Evolutionary conservation across 2,329 filamentous ascomycete species (phyloP), one percentile per base, ranked within the genome.

Genomic region (Fusarium vanettenii): DNA sequence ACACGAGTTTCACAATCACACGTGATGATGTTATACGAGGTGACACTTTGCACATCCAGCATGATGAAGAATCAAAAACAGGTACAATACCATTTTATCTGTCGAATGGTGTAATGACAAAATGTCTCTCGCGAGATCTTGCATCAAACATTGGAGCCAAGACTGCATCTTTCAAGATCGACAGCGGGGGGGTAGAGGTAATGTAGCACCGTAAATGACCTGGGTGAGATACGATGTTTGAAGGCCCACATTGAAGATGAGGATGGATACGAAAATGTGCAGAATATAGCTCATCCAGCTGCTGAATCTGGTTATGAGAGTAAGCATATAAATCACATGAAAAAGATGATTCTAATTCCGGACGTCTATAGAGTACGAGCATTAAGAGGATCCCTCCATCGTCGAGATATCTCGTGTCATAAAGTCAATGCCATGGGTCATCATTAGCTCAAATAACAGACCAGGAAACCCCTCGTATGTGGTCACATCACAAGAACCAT

Each of bases 181-280:
- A 31, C 48, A 55, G 27, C 27, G 18, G 27, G 48, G 48, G 48
- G 48, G 48, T 10, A 18, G 31, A 57, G 13, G 31, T 57, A 35
- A 57, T 57, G 20, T 57, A 57, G 48, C 48, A 55, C 48, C 48
- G 48, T 55, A 55, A 57, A 57, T 57, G 52, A 57, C 52, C 55
- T 35, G 33, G 48, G 27, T n/a, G 27, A 55, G 48, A 55, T 55
- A 33, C 48, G 48, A 55, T 55, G 48, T 55, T 55, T 55, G 27
- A n/a, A 55, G 48, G 48, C 48, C 48, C 48, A 55, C 48, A 55
- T 55, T 55, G 18, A 55, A 55, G 48, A 52, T 52, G 48, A 52
- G 18, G 27, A 55, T 52, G 48, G 48, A 55, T 31, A 55, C 27
- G 27, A 55, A 55, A 55, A 31, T 55, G 25, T 27, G 1, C 14